Evolutionary conservation across 2,329 filamentous ascomycete species (phyloP).

Genomic region (Botrytis sinoallii): DNA sequence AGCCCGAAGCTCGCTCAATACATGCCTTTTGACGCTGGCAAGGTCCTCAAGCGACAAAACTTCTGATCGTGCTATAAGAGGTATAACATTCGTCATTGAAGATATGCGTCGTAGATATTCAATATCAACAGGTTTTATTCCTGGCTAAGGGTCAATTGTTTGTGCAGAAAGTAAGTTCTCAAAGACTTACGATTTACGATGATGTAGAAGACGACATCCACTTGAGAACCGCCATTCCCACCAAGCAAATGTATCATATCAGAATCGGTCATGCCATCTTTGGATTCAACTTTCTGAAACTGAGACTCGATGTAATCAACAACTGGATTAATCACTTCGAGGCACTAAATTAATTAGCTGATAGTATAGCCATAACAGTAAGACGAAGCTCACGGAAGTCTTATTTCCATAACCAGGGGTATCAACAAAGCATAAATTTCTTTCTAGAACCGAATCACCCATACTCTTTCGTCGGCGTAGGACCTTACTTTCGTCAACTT

Average conservation of each 20-base stretch:
- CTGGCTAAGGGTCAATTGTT: conserved; percentile 39
- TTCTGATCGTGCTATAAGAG: conserved; percentile 76
- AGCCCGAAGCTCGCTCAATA: conserved; percentile 54
- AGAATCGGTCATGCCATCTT: conserved; percentile 61
- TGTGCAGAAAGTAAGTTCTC: conserved; percentile 22
- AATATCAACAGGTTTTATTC: conserved; percentile 61
- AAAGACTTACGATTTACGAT: conserved; percentile 62
- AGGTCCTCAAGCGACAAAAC: conserved; percentile 58
- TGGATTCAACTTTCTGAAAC: conserved; percentile 59
- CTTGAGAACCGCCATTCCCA: conserved; percentile 76
- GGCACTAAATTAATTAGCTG: conserved; percentile 42
- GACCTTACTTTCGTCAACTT: conserved; percentile 63
- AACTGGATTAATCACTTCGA: conserved; percentile 57
- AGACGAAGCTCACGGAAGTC: conserved; percentile 47
- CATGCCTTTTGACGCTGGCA: conserved; percentile 54
- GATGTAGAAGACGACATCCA: conserved; percentile 84
- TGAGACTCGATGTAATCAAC: conserved; percentile 71
- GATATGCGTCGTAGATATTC: conserved; percentile 69
- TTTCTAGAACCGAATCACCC: conserved; percentile 75
- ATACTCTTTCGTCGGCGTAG: conserved; percentile 65
- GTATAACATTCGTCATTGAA: conserved; percentile 77
- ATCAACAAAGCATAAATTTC: conserved; percentile 93
- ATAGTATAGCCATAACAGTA: conserved; percentile 25
- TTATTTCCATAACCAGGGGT: conserved; percentile 62
- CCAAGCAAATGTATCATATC: conserved; percentile 77